Percentiles rank a stretch among this genome's conserved stretches.
Evolutionary conservation across 2,329 filamentous ascomycete species (phyloP).

Genomic region (Nemania sp.): DNA sequence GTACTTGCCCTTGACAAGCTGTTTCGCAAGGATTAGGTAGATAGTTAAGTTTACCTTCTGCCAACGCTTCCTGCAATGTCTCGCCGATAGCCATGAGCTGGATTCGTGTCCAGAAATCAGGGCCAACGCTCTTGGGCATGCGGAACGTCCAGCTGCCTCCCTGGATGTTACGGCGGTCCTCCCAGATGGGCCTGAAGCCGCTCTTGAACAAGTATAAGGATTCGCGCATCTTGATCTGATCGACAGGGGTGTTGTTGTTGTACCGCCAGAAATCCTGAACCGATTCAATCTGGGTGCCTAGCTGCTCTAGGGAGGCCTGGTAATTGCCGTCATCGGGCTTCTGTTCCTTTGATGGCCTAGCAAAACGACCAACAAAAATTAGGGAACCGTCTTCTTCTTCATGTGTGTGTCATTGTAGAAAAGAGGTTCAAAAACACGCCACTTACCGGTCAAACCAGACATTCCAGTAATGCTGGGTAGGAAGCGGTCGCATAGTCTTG

Average conservation of each 20-base stretch:
- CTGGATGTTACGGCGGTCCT: slow-evolving; percentile 85
- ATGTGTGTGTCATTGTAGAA: background rate
- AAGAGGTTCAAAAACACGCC: background rate
- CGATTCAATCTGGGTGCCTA: slow-evolving; percentile 76
- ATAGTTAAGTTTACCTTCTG: slow-evolving; percentile 66
- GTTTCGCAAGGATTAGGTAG: background rate
- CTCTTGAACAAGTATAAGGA: slow-evolving; percentile 84
- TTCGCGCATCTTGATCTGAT: slow-evolving; percentile 80
- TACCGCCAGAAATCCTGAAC: slow-evolving; percentile 88
- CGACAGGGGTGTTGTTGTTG: slow-evolving; percentile 83
- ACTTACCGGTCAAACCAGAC: slow-evolving; percentile 74
- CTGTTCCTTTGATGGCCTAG: slow-evolving; percentile 60
- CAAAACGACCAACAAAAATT: slow-evolving; percentile 12
- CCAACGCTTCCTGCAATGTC: slow-evolving; percentile 78
- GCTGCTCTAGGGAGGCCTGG: slow-evolving; percentile 69
- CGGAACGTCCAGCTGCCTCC: slow-evolving; percentile 95
- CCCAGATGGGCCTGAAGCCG: slow-evolving; percentile 82
- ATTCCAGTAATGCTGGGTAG: slow-evolving; percentile 84
- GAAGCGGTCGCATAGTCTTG: slow-evolving; percentile 77
- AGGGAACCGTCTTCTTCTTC: background rate
- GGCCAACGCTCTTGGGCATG: slow-evolving; percentile 78
- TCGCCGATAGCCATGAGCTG: slow-evolving; percentile 87
- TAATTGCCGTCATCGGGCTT: slow-evolving; percentile 60
- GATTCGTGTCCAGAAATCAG: slow-evolving; percentile 84
- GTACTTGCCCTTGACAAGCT: background rate